phyloP scores from a whole-genome alignment of 495 filamentous ascomycete species.

The Ascodesmis nigricans region DNA sequence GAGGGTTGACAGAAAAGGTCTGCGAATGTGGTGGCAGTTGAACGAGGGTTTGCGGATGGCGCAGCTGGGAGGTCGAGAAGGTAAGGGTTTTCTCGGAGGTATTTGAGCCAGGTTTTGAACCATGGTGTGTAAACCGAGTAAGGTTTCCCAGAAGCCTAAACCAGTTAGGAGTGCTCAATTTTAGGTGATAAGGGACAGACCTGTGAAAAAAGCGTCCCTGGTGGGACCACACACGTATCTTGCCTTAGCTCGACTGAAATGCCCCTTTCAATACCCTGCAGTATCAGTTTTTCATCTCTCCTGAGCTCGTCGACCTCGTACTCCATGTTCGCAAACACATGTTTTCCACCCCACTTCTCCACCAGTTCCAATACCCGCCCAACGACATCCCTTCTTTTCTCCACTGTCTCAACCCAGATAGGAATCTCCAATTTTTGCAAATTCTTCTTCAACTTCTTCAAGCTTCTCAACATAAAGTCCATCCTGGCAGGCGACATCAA shows the following conservation, averaged over 20 bases:
- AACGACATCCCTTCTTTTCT: constrained; percentile 40
- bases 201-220: constrained; percentile 33
- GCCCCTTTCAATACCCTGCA: constrained; percentile 33
- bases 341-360: constrained; percentile 50
- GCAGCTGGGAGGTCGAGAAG: constrained; percentile 36
- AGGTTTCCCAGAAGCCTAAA: constrained; percentile 37
- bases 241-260: constrained; percentile 44
- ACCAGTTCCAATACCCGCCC: constrained; percentile 44
- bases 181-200: constrained; percentile 1
- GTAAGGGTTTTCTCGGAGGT: constrained; percentile 44
- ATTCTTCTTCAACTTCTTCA: constrained; percentile 42
- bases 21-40: constrained; percentile 30
- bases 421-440: constrained; percentile 54
- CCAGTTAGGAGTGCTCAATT: neutral
- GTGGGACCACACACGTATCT: constrained; percentile 64
- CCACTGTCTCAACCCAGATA: constrained; percentile 48
- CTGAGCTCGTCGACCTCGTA: constrained; percentile 62
- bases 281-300: constrained; percentile 46
- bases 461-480: constrained; percentile 53
- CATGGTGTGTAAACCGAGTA: constrained; percentile 73
- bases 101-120: constrained; percentile 52
- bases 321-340: constrained; percentile 49
- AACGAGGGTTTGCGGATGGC: constrained; percentile 37
- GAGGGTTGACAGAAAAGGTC: constrained; percentile 41
- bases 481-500: constrained; percentile 47